A percentile compares a stretch with the other conserved stretches of the same genome.
phyloP scores from a whole-genome alignment of 1,284 basidiomycete species.

The Malassezia brasiliensis region DNA sequence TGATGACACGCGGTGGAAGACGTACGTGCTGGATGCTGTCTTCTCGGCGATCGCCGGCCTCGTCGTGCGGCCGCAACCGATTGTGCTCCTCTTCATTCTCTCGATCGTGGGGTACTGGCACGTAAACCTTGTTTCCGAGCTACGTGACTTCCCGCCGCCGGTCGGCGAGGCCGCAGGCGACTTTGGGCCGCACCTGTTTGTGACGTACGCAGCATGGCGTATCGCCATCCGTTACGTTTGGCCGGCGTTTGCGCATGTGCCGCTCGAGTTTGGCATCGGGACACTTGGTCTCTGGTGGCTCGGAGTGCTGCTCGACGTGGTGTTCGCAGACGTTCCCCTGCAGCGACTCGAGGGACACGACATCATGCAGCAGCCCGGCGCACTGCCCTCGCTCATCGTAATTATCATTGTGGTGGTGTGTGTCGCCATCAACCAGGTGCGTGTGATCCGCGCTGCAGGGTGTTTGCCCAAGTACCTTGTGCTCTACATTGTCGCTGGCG shows the following conservation, averaged over 20 bases:
- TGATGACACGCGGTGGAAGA: conserved; percentile 57
- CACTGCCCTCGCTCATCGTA: conserved; percentile 63
- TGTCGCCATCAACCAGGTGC: conserved; percentile 59
- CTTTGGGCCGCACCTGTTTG: conserved; percentile 70
- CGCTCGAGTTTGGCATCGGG: conserved; percentile 64
- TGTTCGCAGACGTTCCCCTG: conserved; percentile 39
- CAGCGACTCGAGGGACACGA: conserved; percentile 62
- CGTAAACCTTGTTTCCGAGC: conserved; percentile 67
- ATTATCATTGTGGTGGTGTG: conserved; percentile 55
- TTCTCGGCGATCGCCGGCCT: conserved; percentile 62
- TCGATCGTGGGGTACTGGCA: conserved; percentile 83
- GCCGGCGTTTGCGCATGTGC: conserved; percentile 60
- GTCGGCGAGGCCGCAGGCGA: conserved; percentile 62
- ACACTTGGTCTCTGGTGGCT: conserved; percentile 72
- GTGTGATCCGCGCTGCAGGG: conserved; percentile 73
- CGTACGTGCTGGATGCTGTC: conserved; percentile 32
- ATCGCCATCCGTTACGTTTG: conserved; percentile 65
- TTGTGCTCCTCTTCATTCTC: conserved; percentile 58
- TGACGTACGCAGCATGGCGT: conserved; percentile 70
- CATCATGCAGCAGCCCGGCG: conserved; percentile 60
- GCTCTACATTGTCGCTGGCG: conserved; percentile 55
- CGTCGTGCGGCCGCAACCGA: conserved; percentile 62
- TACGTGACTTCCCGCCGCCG: conserved; percentile 52
- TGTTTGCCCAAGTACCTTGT: conserved; percentile 62
- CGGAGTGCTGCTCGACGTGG: conserved; percentile 52